These are phyloP conservation scores for Yarrowia sp. DNA, from an alignment of 805 yeast genomes.

Conservation along the genomic window DNA sequence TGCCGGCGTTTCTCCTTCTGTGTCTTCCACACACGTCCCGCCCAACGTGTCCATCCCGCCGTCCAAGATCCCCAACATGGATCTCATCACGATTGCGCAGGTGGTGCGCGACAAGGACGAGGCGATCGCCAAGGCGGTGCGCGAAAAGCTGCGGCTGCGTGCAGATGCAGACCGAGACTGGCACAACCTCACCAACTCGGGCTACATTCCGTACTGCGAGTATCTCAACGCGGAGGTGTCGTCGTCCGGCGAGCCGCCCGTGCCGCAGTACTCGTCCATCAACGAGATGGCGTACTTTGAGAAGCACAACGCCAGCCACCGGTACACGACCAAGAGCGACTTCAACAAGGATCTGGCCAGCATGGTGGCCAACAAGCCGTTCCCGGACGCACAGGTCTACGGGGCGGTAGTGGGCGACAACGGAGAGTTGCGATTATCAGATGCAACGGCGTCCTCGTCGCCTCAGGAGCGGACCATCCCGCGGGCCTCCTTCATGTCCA, in stretches of 20 bases:
- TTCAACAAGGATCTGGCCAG: constrained; percentile 30
- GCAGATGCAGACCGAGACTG: constrained; percentile 62
- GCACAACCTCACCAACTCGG: constrained; percentile 83
- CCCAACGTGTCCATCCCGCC: constrained; percentile 80
- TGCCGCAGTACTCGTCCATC: constrained; percentile 71
- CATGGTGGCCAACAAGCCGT: constrained; percentile 14
- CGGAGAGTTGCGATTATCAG: constrained; percentile 24
- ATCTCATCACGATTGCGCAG: constrained; percentile 74
- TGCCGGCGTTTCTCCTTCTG: constrained; percentile 37
- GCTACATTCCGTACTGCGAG: constrained; percentile 76
- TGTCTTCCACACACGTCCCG: constrained; percentile 28
- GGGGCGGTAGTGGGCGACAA: constrained; percentile 27
- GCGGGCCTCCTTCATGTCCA: constrained; percentile 2
- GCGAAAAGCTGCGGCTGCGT: constrained; percentile 73
- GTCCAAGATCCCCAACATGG: constrained; percentile 90
- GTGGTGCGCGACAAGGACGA: constrained; percentile 71
- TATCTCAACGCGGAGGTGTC: constrained; percentile 44
- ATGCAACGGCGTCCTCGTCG: neutral
- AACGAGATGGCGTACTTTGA: constrained; percentile 48
- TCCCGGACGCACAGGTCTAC: constrained; percentile 20
- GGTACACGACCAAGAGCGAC: constrained; percentile 35
- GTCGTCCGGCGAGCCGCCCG: constrained; percentile 43
- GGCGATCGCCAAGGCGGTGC: constrained; percentile 78
- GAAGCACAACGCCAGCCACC: constrained; percentile 44
- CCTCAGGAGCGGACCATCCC: constrained; percentile 7